Evolutionary conservation across 495 filamentous ascomycete species (phyloP), one percentile per base, ranked within the genome.

Genomic region (Xylaria intraflava): DNA sequence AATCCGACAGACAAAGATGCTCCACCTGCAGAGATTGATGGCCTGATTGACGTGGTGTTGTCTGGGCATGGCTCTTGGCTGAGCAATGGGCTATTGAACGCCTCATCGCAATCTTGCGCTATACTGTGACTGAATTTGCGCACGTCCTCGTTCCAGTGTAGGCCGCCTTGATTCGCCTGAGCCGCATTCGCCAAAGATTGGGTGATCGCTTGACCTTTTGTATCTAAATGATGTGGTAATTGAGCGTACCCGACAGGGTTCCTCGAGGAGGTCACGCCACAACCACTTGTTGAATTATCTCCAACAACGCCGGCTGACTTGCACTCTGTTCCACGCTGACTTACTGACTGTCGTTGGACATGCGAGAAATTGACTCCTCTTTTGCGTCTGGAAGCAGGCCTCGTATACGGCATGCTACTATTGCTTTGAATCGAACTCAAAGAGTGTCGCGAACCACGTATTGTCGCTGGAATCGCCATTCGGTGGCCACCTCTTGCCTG

Each of bases 301-400:
- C 62, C 62, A 47, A 61, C 58, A 56, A 60, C 58, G 46, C 66
- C 72, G 10, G 60, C 56, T 26, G 65, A 63, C 9, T 59, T 58
- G 12, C 42, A 48, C 8, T 46, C 45, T 27, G 31, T 40, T 38
- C 60, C 63, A 20, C 46, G 49, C 20, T 60, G 54, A n/a, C 58
- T 56, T 27, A 49, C 68, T 64, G 55, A 51, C 65, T 64, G 64
- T 65, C 40, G 68, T 40, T 62, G 72, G 6, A 76, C 58, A 57
- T 87, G 84, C 2, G 76, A 78, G 61, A 97, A 97, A 63, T 84
- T 86, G n/a, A 96, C 85, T 49, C 82, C 83, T 8, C 90, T 83
- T 62, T 82, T 92, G 60, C 83, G 78, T 51, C 84, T 83, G 39
- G 72, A 74, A 23, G 79, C 79, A n/a, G 75, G 75, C 51, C 78